A percentile compares a stretch with the other conserved stretches of the same genome.
Conservation (phyloP, 495 filamentous ascomycete species). For the Achaetomiella virescens region DNA sequence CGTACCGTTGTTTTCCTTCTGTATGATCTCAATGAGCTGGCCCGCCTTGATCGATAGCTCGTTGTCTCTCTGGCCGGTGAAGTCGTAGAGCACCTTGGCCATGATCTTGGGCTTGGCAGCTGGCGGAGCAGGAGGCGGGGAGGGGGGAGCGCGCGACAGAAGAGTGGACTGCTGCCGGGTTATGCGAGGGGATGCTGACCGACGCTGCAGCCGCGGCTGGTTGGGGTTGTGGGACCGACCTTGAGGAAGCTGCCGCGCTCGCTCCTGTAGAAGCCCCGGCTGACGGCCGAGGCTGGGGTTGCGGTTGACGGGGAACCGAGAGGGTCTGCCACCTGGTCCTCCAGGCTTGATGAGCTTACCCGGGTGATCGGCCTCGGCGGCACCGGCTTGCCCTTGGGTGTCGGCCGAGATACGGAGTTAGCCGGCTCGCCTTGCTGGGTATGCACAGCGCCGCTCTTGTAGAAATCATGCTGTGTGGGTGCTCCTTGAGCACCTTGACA, state of each 20-base stretch:
- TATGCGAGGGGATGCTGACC: conserved; percentile 37
- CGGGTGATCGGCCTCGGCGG: conserved; percentile 82
- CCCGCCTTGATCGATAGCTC: conserved; percentile 71
- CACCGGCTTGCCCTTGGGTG: conserved; percentile 76
- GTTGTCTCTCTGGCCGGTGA: conserved; percentile 67
- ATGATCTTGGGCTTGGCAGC: conserved; percentile 62
- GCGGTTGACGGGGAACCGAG: conserved; percentile 54
- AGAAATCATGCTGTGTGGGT: conserved; percentile 69
- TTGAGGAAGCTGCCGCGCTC: conserved; percentile 35
- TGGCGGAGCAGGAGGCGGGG: conserved; percentile 65
- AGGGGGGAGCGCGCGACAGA: conserved; percentile 52
- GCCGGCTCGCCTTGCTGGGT: conserved; percentile 78
- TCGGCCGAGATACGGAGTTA: conserved; percentile 75
- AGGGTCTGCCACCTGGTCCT: conserved; percentile 74
- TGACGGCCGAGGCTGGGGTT: conserved; percentile 40
- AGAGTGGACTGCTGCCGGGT: conserved; percentile 38
- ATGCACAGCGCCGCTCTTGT: conserved; percentile 90
- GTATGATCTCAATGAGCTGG: conserved; percentile 76
- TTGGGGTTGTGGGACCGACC: conserved; percentile 43
- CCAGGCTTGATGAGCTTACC: conserved; percentile 88
- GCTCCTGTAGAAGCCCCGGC: conserved; percentile 19
- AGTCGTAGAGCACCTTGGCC: conserved; percentile 85
- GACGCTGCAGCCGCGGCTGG: conserved; percentile 28
- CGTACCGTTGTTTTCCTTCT: conserved; percentile 88
- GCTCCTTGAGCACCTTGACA: conserved; percentile 87